phyloP scores from a whole-genome alignment of 768 basidiomycete genomes.

The Lactarius hatsudake region DNA sequence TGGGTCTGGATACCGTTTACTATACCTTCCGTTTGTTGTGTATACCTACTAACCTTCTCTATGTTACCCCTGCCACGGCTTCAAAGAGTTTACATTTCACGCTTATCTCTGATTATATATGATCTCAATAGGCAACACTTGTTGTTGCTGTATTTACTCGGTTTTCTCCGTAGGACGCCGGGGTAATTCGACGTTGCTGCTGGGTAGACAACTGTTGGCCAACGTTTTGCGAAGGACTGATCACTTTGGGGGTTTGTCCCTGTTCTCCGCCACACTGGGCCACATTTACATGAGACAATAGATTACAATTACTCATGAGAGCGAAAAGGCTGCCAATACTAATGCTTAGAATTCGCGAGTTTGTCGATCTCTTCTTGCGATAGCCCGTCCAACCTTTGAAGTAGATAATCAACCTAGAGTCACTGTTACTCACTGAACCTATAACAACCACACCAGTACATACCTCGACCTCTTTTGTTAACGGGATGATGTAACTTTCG shows the following conservation, averaged over 20 bases:
- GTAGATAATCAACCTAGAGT: slow-evolving; percentile 88
- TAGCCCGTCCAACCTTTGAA: slow-evolving; percentile 83
- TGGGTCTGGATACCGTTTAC: slow-evolving; percentile 19
- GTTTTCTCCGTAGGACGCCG: slow-evolving; percentile 9
- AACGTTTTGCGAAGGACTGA: neutral
- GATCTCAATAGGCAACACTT: neutral
- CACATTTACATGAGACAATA: neutral
- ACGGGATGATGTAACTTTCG: slow-evolving; percentile 91
- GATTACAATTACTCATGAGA: neutral
- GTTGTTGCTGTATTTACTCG: slow-evolving; percentile 17
- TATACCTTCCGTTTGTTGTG: slow-evolving; percentile 13
- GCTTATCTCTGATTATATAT: slow-evolving; percentile 6
- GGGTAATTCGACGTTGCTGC: neutral
- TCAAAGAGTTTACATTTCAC: neutral
- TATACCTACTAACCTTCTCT: slow-evolving; percentile 4
- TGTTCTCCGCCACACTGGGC: neutral
- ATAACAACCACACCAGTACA: slow-evolving; percentile 19
- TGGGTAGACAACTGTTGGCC: neutral
- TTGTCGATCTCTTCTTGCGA: slow-evolving; percentile 75
- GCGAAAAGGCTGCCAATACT: neutral
- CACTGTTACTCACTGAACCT: neutral
- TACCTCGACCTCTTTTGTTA: slow-evolving; percentile 99
- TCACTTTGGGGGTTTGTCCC: neutral
- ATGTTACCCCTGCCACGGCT: neutral
- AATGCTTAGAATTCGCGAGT: slow-evolving; percentile 37